A percentile compares a stretch with the other conserved stretches of the same genome.
Evolutionary conservation across 371 early-diverging fungal species (phyloP).

Genomic region (Lichtheimia corymbifera): DNA sequence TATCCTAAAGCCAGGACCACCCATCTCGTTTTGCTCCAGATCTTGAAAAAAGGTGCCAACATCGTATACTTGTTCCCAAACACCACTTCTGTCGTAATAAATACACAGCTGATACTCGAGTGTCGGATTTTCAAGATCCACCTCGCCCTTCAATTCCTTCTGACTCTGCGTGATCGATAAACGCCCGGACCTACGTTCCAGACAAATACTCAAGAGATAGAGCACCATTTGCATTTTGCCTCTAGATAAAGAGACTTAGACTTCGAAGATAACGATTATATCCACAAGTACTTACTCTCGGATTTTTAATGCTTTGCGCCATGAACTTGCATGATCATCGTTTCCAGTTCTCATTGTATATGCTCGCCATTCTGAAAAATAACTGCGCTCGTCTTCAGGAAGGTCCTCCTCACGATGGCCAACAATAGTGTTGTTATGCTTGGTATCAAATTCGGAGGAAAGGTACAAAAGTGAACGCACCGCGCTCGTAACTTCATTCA

Average conservation of each 20-base stretch:
- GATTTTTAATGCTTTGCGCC: conserved; percentile 7
- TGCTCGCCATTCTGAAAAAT: neutral
- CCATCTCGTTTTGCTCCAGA: conserved; percentile 1
- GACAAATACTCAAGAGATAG: neutral
- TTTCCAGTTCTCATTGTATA: neutral
- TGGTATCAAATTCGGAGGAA: conserved; percentile 10
- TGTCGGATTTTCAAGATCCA: conserved; percentile 8
- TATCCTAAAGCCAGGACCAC: neutral
- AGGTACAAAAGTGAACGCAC: neutral
- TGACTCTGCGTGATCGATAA: neutral
- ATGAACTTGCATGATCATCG: neutral
- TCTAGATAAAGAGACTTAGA: neutral
- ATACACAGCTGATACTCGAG: conserved; percentile 6
- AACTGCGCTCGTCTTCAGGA: neutral
- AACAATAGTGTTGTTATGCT: neutral
- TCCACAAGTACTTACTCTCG: conserved; percentile 2
- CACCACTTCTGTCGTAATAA: neutral
- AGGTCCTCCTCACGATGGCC: neutral
- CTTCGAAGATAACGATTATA: neutral
- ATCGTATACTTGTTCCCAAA: conserved; percentile 12
- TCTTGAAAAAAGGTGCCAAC: conserved; percentile 1
- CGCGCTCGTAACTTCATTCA: neutral
- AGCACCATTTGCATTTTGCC: conserved; percentile 8
- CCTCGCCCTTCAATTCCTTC: neutral
- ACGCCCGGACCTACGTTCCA: conserved; percentile 5